A percentile compares a stretch with the other conserved stretches of the same genome.
Evolutionary conservation across 306 rosid species (phyloP).

Genomic region (Trichosanthes truncata): DNA sequence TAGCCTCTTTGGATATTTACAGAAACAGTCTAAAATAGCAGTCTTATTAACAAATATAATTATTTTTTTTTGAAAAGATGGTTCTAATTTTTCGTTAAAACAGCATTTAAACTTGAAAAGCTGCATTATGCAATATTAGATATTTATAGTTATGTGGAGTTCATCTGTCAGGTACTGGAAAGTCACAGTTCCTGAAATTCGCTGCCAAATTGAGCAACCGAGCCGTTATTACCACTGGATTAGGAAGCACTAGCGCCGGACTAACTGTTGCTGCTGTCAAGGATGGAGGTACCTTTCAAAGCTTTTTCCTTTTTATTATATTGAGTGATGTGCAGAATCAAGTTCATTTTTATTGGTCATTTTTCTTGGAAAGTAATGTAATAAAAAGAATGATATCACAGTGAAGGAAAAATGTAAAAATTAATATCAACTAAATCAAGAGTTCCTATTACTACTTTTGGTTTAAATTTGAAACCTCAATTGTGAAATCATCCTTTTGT

Average conservation of each 20-base stretch:
- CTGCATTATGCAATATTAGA: neutral
- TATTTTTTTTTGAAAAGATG: neutral
- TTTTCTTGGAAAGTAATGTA: neutral
- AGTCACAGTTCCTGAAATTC: conserved; percentile 92
- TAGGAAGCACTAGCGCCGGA: conserved; percentile 98
- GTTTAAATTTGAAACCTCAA: neutral
- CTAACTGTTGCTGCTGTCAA: conserved; percentile 92
- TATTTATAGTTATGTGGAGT: neutral
- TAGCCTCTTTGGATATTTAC: neutral
- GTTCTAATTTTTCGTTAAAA: neutral
- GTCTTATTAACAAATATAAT: neutral
- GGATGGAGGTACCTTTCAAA: conserved; percentile 63
- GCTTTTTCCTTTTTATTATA: neutral
- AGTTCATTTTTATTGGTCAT: neutral
- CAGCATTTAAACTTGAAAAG: neutral
- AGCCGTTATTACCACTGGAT: conserved; percentile 90
- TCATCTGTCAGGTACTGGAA: conserved; percentile 65
- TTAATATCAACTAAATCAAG: neutral
- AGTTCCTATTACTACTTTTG: neutral
- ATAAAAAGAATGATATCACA: neutral
- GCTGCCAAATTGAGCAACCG: conserved; percentile 89
- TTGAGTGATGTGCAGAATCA: neutral
- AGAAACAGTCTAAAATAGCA: neutral
- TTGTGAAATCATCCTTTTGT: neutral
- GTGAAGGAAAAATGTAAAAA: neutral